These are phyloP conservation scores for Psilocybe azurescens DNA, from an alignment of 768 basidiomycete species.

Conservation along the genomic window DNA sequence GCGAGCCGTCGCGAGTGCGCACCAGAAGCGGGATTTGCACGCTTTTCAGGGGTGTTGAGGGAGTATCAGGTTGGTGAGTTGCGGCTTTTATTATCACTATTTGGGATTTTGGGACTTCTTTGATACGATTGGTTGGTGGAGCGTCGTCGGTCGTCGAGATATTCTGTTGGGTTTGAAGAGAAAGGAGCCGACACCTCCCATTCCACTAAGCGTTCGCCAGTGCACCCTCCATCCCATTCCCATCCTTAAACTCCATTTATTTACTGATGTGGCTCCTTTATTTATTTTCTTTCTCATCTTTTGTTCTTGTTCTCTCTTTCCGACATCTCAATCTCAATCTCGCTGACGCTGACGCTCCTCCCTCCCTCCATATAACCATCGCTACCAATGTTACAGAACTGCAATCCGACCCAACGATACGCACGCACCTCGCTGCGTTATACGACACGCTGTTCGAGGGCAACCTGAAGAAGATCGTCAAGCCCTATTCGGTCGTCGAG, in stretches of 20 bases:
- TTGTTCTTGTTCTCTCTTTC: background rate
- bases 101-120: too few species aligned
- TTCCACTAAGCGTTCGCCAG: too few species aligned
- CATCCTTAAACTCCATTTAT: too few species aligned
- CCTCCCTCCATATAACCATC: background rate
- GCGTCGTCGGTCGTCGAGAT: too few species aligned
- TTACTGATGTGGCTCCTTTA: too few species aligned
- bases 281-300: too few species aligned
- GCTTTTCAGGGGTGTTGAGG: slow-evolving; percentile 87
- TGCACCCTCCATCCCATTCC: too few species aligned
- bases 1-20: slow-evolving; percentile 94
- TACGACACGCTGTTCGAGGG: slow-evolving; percentile 98
- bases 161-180: too few species aligned
- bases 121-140: too few species aligned
- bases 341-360: background rate
- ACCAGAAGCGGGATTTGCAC: slow-evolving; percentile 86
- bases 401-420: slow-evolving; percentile 93
- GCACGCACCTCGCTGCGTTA: slow-evolving; percentile 90
- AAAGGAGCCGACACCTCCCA: too few species aligned
- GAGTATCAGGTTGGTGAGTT: slow-evolving; percentile 80
- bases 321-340: background rate
- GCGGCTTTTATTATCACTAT: background rate
- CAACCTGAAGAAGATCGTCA: slow-evolving; percentile 93
- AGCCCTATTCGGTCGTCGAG: slow-evolving; percentile 94
- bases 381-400: slow-evolving; percentile 64